phyloP scores from a whole-genome alignment of 768 basidiomycete genomes.

The Hygrocybe coccinea region DNA sequence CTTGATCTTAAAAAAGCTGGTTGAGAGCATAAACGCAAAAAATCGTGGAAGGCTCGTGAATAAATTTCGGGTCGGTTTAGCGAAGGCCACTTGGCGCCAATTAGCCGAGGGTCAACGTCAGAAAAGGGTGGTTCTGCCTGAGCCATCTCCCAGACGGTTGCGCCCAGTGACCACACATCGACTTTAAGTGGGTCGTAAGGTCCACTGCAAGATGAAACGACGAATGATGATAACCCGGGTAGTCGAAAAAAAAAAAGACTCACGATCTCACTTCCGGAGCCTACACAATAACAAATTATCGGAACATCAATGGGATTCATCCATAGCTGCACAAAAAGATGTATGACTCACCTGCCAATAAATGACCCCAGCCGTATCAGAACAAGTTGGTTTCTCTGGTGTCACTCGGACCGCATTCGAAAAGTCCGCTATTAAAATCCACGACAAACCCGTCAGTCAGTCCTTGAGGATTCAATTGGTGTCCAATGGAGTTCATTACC shows the following conservation, averaged over 20 bases:
- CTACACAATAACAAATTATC: slow-evolving; percentile 21
- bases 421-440: slow-evolving; percentile 58
- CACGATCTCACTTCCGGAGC: slow-evolving; percentile 75
- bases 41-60: slow-evolving; percentile 68
- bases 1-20: slow-evolving; percentile 52
- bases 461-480: neutral
- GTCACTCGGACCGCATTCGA: slow-evolving; percentile 65
- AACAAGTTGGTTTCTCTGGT: slow-evolving; percentile 44
- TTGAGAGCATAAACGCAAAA: slow-evolving; percentile 62
- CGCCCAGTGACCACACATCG: slow-evolving; percentile 78
- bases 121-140: slow-evolving; percentile 71
- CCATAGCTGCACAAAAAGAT: neutral
- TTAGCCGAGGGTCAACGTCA: slow-evolving; percentile 48
- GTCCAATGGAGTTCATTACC: slow-evolving; percentile 38
- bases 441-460: neutral
- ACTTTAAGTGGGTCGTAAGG: slow-evolving; percentile 70
- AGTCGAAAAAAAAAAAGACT: slow-evolving; percentile 19
- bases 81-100: slow-evolving; percentile 63
- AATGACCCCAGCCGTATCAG: slow-evolving; percentile 62
- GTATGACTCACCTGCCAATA: slow-evolving; percentile 70
- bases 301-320: slow-evolving; percentile 14
- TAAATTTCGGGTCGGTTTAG: slow-evolving; percentile 54
- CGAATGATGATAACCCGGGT: neutral
- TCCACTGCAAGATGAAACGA: slow-evolving; percentile 38
- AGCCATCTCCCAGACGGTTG: slow-evolving; percentile 80